Base-by-base conservation (phyloP, 208 protist genomes). In the Leptomonas seymouri region DNA sequence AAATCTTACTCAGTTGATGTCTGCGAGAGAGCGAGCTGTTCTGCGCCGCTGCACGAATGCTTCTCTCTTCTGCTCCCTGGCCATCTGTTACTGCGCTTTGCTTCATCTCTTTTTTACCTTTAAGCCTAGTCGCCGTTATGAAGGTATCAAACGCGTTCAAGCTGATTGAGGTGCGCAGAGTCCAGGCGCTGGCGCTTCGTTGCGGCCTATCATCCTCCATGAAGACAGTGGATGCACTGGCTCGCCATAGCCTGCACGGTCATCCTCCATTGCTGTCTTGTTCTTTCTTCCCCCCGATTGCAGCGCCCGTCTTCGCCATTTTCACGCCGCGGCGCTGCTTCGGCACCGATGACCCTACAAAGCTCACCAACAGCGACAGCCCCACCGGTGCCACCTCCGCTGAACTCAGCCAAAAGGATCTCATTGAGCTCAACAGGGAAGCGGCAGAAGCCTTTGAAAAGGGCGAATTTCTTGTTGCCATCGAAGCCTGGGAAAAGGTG, bases 401-500 rank as follows among this genome's bases (percentile, higher is more conserved):
- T 15, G 57, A 44, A n/a, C 50, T 71, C 23, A 58, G 50, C 23
- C 18, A 81, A 59, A 67, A 77, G 50, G 74, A 87, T 51, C 60
- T 90, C 5, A 78, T 93, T 41, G 83, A 94, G 30, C 71, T 93
- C 15, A 87, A 88, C 75, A 85, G 83, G 56, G 61, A 76, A 31
- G 89, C 82, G 20, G 60, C 72, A 1, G 84, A 83, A 28, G 71
- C 76, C n/a, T 89, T 85, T 46, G 61, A 85, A 50, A 61, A 82
- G 7, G 91, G 91, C 9, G 84, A 93, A 14, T 96, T 86, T 63
- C 44, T 64, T 14, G 67, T 64, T 42, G 88, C 91, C 30, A 94
- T 94, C 34, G 80, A 83, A 15, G 48, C 67, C 16, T 96, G 91
- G 89, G 85, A 94, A 56, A 54, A 76, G 41, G 81, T 94, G 39